Base-by-base conservation (phyloP, 805 yeast species). In the Candida golubevii region DNA sequence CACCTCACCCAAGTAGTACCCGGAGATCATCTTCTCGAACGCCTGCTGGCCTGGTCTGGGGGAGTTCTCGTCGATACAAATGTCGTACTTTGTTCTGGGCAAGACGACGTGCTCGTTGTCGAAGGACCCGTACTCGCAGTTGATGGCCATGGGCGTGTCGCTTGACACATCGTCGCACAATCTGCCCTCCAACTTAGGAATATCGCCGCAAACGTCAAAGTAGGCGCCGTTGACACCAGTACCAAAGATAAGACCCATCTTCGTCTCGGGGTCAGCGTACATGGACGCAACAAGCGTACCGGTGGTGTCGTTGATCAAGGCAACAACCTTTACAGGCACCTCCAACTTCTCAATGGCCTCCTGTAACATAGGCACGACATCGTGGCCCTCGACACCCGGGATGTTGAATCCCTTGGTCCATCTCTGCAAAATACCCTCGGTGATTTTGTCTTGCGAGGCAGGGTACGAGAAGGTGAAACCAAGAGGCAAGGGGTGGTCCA, bases 391-490 rank as follows among this genome's bases (percentile, higher is more conserved):
- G 45, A 91, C 97, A 47, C 84, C 88, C 47, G 79, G 85, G 56
- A 91, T 88, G 66, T 91, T 96, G 69, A 87, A 91, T 53, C 98
- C 99, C 73, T 91, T 91, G 51, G 98, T 91, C 98, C 98, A 91
- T 67, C 91, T 79, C 75, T 88, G 96, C 62, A 91, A 78, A 44
- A 85, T 62, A 66, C 98, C 99, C 55, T 78, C 74, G 73, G 88
- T 85, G 65, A 91, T 88, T 48, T 85, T 85, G 54, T 72, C 65
- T 70, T 91, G 99, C 35, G 85, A 72, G 35, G 87, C 85, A 15
- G 98, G 97, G 73, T 83, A 91, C 11, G 95, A 84, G 73, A 91
- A 91, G 33, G 98, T 91, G 79, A 91, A 91, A 39, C 99, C 98
- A 59, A 91, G 76, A 43, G 95, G 90, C 36, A 78, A 72, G 18